Evolutionary conservation across 2,329 filamentous ascomycete species (phyloP), one percentile per base, ranked within the genome.

Genomic region (Ceratocystis lukuohia): DNA sequence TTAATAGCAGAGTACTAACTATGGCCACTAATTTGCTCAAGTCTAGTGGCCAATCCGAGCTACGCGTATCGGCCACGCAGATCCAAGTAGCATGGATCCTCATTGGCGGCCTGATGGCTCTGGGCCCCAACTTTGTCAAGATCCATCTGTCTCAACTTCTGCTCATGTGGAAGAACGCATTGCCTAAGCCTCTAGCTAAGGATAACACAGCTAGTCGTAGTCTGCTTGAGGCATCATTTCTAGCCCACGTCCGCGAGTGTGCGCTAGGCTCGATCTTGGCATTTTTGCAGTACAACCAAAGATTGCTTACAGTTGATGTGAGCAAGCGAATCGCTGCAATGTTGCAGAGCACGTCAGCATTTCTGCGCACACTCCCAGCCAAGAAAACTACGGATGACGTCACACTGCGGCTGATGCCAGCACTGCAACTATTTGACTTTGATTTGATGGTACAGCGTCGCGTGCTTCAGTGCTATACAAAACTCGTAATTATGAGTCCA

Each of bases 51-150:
- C 90, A 91, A 73, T 94, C 91, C 0, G 93, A 99, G 73, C 79
- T 99, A 65, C 86, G 93, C 33, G 86, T 94, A 45, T 96, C 94
- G 5, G 90, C 90, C 71, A 96, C 91, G 1, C 94, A 99, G 73
- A 91, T 99, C 28, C 94, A 99, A 74, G 92, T 99, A 1, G 94
- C 94, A 4, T 99, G 94, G 93, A 95, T 96, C 61, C 79, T 99
- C 67, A 96, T 99, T 61, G 94, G 95, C 46, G 94, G 95, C 0
- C 78, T 99, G 65, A 97, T 97, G 93, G 91, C 92, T 0, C 82
- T 99, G 0, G 94, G 94, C 0, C 93, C 94, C 3, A 97, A 96
- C 74, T 99, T 99, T 74, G 93, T 97, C 75, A 99, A 99, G 77
- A 97, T 97, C 28, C 94, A 99, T 75, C 82, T 99, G 6, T 93